Evolutionary conservation across 441 rosid genomes (phyloP), one percentile per base, ranked within the genome.

Genomic region (Pelargonium citronellum): DNA sequence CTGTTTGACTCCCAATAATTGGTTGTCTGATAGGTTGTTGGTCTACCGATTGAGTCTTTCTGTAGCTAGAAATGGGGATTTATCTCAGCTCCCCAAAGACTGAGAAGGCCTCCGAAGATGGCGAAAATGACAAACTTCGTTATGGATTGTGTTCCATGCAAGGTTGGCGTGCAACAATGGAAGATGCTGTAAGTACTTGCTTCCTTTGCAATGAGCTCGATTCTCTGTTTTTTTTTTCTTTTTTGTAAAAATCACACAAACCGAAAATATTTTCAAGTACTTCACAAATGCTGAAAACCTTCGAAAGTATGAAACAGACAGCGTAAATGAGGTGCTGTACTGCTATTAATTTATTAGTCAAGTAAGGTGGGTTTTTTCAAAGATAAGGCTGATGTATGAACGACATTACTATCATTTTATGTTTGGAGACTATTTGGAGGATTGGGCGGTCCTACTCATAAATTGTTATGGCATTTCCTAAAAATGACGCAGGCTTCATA

Each of bases 151-250:
- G 97, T 7, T 95, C 98, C 75, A 95, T 95, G 99, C 99, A 95
- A 83, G 98, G 99, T 55, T 95, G 98, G 99, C 97, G 99, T 57
- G 86, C 97, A 22, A 77, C 89, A 47, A 95, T 95, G 99, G 99
- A 95, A 85, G 99, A 95, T 77, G 98, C 99, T 13, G 99, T 95
- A 80, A 87, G 97, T 85, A 60, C 62, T 60, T 27, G 20, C 5
- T 67, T 11, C 17, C 27, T 53, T 41, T n/a, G 44, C 8, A 16
- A 15, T 55, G 63, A 57, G 30, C n/a, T 30, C 64, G 4, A 13
- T 19, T 55, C 37, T 9, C 13, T 41, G 55, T 16, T 16, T 16
- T 67, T 41, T 57, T 57, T 57, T 10, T 57, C 7, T 4, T 4
- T 53, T 53, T 2, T 8, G 17, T 53, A 22, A 27, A 27, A 27